Percentiles rank a stretch among this genome's conserved stretches.
These are phyloP conservation scores for Tylopilus cervinicoccineus DNA, from an alignment of 768 basidiomycete genomes.

Conservation along the genomic window DNA sequence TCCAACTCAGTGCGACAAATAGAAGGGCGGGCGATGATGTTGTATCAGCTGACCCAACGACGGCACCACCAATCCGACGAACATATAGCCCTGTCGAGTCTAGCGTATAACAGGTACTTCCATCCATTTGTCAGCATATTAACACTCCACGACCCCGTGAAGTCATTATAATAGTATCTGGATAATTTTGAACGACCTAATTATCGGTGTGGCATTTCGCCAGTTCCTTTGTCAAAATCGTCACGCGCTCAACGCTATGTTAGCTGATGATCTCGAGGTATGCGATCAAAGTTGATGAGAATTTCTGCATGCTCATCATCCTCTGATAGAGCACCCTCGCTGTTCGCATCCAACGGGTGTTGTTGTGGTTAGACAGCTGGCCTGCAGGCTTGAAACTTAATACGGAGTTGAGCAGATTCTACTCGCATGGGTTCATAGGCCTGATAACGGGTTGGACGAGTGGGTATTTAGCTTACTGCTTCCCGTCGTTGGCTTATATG, in stretches of 20 bases:
- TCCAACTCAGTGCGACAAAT: slow-evolving; percentile 51
- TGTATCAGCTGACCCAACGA: slow-evolving; percentile 38
- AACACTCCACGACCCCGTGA: neutral
- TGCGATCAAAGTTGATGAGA: neutral
- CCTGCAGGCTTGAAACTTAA: slow-evolving; percentile 96
- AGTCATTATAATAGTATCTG: slow-evolving; percentile 93
- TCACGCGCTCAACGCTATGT: slow-evolving; percentile 39
- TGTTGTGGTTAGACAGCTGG: slow-evolving; percentile 92
- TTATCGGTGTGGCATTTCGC: slow-evolving; percentile 73
- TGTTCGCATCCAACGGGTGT: slow-evolving; percentile 42
- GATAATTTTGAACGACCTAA: slow-evolving; percentile 88
- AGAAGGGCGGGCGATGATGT: slow-evolving; percentile 49
- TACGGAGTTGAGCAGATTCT: slow-evolving; percentile 85
- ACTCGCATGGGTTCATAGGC: slow-evolving; percentile 66
- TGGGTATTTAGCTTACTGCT: slow-evolving; percentile 35
- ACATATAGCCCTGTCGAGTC: slow-evolving; percentile 37
- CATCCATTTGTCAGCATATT: neutral
- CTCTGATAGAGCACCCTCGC: slow-evolving; percentile 21
- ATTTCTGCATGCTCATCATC: neutral
- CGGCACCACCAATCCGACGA: slow-evolving; percentile 35
- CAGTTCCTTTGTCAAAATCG: slow-evolving; percentile 68
- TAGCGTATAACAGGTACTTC: slow-evolving; percentile 67
- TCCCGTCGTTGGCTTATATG: slow-evolving; percentile 7
- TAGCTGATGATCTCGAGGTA: slow-evolving; percentile 41
- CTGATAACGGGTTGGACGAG: slow-evolving; percentile 70